Evolutionary conservation across 2,329 filamentous ascomycete genomes (phyloP), one percentile per base, ranked within the genome.

Genomic region (Colletotrichum gloeosporioides): DNA sequence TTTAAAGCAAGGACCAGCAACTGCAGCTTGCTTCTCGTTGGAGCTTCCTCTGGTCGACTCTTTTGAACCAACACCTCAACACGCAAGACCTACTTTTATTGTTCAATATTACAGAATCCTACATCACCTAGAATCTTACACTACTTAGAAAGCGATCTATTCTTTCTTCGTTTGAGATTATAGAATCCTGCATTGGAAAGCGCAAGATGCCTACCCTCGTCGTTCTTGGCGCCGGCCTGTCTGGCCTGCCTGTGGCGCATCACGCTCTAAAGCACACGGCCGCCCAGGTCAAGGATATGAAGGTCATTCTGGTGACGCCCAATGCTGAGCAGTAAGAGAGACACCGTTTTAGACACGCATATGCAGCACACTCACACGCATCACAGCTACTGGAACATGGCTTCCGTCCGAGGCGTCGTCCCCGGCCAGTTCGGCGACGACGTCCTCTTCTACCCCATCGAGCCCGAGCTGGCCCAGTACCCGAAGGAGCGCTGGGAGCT

Each of bases 361-460:
- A 53, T 53, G 29, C 18, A 27, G 6, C 15, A 36, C n/a, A 64
- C 34, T 15, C 25, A 70, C 69, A 77, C 76, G 0, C 10, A 29
- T 25, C 87, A 89, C 78, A 89, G 91, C 78, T 91, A 86, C 83
- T 91, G 89, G 89, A 91, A 90, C 79, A 77, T 91, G 8, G 89
- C 89, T 1, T 87, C 90, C 3, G 87, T 90, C n/a, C 88, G 90
- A 49, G 89, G 88, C 77, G 85, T 91, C 53, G 84, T 91, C 27
- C 89, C 89, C 1, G 87, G 86, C 32, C 81, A 85, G 39, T 82
- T 90, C 71, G 83, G 85, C 18, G 88, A 90, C 75, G 85, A 88
- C 8, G 82, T 88, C 73, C 84, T 90, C 66, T 87, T 88, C 80
- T 79, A 83, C 57, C 86, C 89, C 10, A 87, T 91, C 70, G 82